phyloP scores from a whole-genome alignment of 2,329 filamentous ascomycete species.

The Ophiostoma himal-ulmi region DNA sequence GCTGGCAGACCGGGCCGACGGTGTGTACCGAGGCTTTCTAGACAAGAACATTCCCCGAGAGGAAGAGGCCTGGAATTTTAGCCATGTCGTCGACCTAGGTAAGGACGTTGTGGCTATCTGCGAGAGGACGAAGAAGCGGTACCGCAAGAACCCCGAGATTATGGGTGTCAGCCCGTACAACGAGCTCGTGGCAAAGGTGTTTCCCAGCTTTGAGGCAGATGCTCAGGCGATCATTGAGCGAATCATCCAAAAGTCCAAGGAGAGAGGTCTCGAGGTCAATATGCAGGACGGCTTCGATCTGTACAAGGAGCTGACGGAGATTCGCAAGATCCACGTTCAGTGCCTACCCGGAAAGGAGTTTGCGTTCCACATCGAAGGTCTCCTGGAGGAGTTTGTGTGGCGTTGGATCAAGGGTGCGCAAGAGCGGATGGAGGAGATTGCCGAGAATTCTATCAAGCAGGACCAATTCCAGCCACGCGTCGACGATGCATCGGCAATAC shows the following conservation, averaged over 20 bases:
- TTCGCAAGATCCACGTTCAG: slow-evolving; percentile 72
- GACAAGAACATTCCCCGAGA: slow-evolving; percentile 73
- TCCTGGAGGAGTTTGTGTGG: slow-evolving; percentile 91
- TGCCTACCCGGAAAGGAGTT: slow-evolving; percentile 70
- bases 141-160: slow-evolving; percentile 78
- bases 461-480: slow-evolving; percentile 72
- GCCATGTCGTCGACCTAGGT: slow-evolving; percentile 81
- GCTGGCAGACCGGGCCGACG: slow-evolving; percentile 65
- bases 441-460: slow-evolving; percentile 85
- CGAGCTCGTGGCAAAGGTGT: slow-evolving; percentile 73
- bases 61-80: slow-evolving; percentile 82
- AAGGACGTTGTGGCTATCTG: slow-evolving; percentile 79
- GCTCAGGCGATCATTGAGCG: slow-evolving; percentile 76
- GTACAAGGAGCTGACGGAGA: slow-evolving; percentile 80
- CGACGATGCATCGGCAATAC: slow-evolving; percentile 45
- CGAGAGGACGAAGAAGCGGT: slow-evolving; percentile 86
- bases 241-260: slow-evolving; percentile 68
- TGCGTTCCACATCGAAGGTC: slow-evolving; percentile 77
- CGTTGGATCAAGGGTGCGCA: slow-evolving; percentile 85
- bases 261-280: slow-evolving; percentile 67
- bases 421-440: slow-evolving; percentile 70
- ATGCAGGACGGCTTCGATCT: slow-evolving; percentile 91
- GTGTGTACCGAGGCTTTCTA: slow-evolving; percentile 74
- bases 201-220: slow-evolving; percentile 87
- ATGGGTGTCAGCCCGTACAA: slow-evolving; percentile 64